Evolutionary conservation across 108 stramenopile genomes (phyloP).

Genomic region (Aureococcus anophagefferens): DNA sequence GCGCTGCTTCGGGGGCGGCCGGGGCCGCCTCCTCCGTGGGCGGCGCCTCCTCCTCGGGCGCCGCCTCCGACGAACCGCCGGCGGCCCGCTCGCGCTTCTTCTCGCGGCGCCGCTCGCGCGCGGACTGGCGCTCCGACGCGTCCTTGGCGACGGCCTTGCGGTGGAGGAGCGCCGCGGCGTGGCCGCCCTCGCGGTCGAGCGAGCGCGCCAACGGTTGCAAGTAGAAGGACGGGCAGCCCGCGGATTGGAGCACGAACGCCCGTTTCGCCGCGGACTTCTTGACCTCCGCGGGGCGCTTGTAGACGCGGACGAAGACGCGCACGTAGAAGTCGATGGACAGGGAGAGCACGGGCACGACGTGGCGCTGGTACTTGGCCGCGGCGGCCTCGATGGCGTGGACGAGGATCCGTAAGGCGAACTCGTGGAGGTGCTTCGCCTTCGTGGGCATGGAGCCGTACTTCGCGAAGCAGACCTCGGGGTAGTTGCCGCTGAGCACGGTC

Average conservation of each 20-base stretch:
- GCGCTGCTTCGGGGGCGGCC: not conserved
- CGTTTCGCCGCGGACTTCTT: not conserved
- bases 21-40: not conserved
- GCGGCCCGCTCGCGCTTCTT: no score
- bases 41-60: not conserved
- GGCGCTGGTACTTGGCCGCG: constrained; percentile 78
- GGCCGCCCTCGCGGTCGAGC: constrained; percentile 16
- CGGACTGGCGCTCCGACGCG: no score
- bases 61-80: not conserved
- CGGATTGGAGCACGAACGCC: constrained; percentile 82
- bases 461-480: constrained; percentile 85
- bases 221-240: constrained; percentile 80
- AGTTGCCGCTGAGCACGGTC: constrained; percentile 83
- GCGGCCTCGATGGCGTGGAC: constrained; percentile 61
- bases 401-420: constrained; percentile 86
- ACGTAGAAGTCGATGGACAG: constrained; percentile 95
- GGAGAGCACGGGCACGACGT: constrained; percentile 76
- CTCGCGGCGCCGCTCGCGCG: no score
- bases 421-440: constrained; percentile 75
- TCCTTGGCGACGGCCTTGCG: not conserved
- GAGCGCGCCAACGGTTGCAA: constrained; percentile 47
- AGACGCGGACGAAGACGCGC: constrained; percentile 90
- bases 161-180: constrained; percentile 2
- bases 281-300: constrained; percentile 74
- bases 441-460: constrained; percentile 81